Base-by-base conservation (phyloP, 2,329 filamentous ascomycete genomes). In the Rhynchosporium agropyri region DNA sequence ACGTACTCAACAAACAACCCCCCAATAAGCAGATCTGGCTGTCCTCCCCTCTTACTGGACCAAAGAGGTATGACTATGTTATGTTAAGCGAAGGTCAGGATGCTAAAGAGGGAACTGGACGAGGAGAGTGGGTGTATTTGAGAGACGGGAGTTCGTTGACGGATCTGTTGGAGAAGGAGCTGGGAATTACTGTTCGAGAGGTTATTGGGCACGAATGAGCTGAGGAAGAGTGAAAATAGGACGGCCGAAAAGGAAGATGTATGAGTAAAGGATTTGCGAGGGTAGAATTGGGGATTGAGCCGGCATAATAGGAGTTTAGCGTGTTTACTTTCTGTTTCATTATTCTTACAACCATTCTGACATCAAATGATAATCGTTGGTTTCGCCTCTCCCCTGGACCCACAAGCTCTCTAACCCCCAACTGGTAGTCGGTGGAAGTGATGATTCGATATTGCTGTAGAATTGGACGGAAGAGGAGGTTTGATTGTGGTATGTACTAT, bases 21-120 rank as follows among this genome's bases (percentile, higher is more conserved):
- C 92, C 94, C 26, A 98, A 97, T 82, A 95, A 92, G 81, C 95
- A 90, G 75, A 97, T 99, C 74, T 99, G 95, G 95, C 86, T 98
- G 51, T 95, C 91, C 43, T 96, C 92, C 49, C 95, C 95, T 3
- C 81, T 92, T 60, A 93, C 91, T 5, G 95, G 95, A 0, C 95
- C 95, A 13, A 97, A 97, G 79, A 88, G 94, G 63, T 99, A 89
- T 79, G 93, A 98, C 77, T 99, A 91, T 84, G 89, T 96, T 61
- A 76, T 93, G 57, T 71, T 80, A 53, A 86, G 88, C 63, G 91
- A 95, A 71, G 81, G 84, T 38, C 89, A 92, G 80, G 78, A 87
- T 71, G 84, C 92, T 74, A 96, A 96, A 79, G 89, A 93, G 76
- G 92, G 88, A 38, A 89, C 87, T 2, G 88, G 83, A 1, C 75